These are phyloP conservation scores for Boehmeria nivea DNA, from an alignment of 306 rosid species.

Conservation along the genomic window DNA sequence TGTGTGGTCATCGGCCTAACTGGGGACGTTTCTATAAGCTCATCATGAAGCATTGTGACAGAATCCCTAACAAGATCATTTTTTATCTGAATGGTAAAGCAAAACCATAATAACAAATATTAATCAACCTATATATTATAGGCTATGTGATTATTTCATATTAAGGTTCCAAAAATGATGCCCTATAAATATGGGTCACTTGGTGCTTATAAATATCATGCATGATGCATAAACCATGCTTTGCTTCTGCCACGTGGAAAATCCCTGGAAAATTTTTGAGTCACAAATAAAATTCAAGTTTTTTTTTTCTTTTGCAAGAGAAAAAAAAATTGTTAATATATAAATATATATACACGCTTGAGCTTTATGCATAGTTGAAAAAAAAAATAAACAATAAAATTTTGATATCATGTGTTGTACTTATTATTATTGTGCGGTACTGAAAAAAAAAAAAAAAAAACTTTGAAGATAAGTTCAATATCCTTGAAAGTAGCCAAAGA, in stretches of 20 bases:
- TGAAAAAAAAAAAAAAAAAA: neutral
- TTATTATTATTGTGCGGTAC: too few relatives aligned
- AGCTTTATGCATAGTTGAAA: too few relatives aligned
- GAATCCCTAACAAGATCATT: neutral
- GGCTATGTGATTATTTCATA: too few relatives aligned
- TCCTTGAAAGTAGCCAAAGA: neutral
- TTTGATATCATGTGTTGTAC: neutral
- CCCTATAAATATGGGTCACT: too few relatives aligned
- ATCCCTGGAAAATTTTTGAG: neutral
- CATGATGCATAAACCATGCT: neutral
- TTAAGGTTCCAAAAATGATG: too few relatives aligned
- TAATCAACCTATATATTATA: too few relatives aligned
- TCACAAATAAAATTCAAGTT: too few relatives aligned
- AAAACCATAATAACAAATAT: too few relatives aligned
- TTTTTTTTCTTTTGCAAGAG: too few relatives aligned
- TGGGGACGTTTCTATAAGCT: neutral
- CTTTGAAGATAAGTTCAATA: neutral
- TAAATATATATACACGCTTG: neutral
- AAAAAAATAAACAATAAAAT: neutral
- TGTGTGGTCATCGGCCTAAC: neutral
- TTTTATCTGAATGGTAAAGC: constrained; percentile 9
- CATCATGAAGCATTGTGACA: constrained; percentile 11
- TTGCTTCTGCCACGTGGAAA: neutral
- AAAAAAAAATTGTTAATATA: too few relatives aligned
- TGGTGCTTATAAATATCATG: too few relatives aligned